Evolutionary conservation across 768 basidiomycete species (phyloP), one percentile per base, ranked within the genome.

Genomic region (Agaricus blazei): DNA sequence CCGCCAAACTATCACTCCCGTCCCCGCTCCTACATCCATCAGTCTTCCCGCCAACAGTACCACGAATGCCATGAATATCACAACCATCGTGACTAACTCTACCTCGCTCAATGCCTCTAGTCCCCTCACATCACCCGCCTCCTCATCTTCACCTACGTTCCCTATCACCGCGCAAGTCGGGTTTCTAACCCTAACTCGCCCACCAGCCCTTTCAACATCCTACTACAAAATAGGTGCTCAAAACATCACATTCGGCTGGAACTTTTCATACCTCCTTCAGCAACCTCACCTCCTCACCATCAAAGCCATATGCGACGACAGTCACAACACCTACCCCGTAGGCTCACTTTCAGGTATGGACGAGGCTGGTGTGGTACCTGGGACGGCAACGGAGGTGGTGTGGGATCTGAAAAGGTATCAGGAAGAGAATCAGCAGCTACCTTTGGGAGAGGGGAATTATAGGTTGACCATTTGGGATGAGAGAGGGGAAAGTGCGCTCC

Each of bases 241-340:
- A 60, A 73, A 71, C 57, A 81, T 94, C 63, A 94, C 90, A 23
- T 89, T 94, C 67, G 92, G 79, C 26, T 95, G 91, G 93, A 90
- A 89, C 69, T 79, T 90, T 62, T 88, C 88, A 23, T 74, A 75
- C 58, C 70, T 95, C 46, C 72, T 84, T 59, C 76, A 74, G 45
- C 81, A 77, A 0, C 89, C 91, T 0, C 76, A 80, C 6, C 72
- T 72, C 56, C 78, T 94, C 58, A 93, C 92, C 23, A 75, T 94
- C 58, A 80, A 81, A 43, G 92, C 92, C 29, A 75, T 84, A 50
- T 34, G 34, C 34, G 87, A 87, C 67, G 82, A 82, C 9, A 91
- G 91, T 65, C 87, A 88, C 6, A 88, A 87, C 68, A 90, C 89
- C 2, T 94, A 90, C 65, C 81, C 88, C 5, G 87, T 93, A 4